Evolutionary conservation across 352 stramenopile genomes (phyloP).

Genomic region (Pythium grandisporangium): DNA sequence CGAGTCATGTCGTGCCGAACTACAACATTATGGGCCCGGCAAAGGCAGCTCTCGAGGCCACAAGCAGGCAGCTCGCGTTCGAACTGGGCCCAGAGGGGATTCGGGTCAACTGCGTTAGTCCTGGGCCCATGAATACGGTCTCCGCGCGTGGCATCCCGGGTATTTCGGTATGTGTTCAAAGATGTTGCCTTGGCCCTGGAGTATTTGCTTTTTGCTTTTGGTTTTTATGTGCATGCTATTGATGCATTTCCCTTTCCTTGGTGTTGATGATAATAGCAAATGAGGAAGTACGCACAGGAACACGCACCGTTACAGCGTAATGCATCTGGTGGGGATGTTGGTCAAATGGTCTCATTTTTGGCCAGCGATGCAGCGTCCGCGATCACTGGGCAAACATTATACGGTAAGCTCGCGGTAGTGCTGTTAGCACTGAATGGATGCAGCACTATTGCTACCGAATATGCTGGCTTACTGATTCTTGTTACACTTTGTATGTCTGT

Average conservation of each 20-base stretch:
- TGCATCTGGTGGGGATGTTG: slow-evolving; percentile 67
- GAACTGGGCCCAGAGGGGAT: slow-evolving; percentile 72
- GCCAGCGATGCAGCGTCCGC: slow-evolving; percentile 55
- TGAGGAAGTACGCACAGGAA: slow-evolving; percentile 66
- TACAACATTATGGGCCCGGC: slow-evolving; percentile 92
- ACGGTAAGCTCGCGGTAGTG: too few species aligned
- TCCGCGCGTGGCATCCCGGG: slow-evolving; percentile 84
- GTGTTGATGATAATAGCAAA: slow-evolving; percentile 41
- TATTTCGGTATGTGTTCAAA: slow-evolving; percentile 48
- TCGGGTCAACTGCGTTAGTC: slow-evolving; percentile 87
- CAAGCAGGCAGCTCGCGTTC: slow-evolving; percentile 69
- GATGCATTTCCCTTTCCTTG: neutral
- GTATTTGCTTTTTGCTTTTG: too few species aligned
- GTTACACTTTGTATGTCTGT: too few species aligned
- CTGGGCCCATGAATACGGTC: slow-evolving; percentile 87
- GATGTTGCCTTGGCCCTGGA: neutral
- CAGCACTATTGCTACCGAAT: too few species aligned
- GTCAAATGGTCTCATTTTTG: slow-evolving; percentile 69
- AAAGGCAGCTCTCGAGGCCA: slow-evolving; percentile 86
- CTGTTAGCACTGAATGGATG: too few species aligned
- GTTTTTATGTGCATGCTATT: too few species aligned
- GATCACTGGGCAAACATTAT: slow-evolving; percentile 88
- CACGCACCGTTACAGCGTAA: slow-evolving; percentile 64
- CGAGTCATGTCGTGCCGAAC: slow-evolving; percentile 72
- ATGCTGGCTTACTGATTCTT: too few species aligned